Evolutionary conservation across 305 asterid genomes (phyloP), one percentile per base, ranked within the genome.

Genomic region (Ilex paraguariensis): DNA sequence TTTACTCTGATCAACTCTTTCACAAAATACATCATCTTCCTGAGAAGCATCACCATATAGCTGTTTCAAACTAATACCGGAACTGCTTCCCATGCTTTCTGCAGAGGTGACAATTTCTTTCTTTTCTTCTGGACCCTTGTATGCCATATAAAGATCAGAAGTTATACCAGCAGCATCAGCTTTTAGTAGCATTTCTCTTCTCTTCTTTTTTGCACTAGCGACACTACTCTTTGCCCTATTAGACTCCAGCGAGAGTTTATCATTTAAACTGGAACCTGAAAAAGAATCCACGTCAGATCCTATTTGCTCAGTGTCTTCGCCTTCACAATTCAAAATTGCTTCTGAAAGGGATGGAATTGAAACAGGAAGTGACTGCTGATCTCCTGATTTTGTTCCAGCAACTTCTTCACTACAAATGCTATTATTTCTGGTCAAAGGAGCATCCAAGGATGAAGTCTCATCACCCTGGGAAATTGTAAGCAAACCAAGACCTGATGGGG

Each of bases 101-200:
- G 72, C 63, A 61, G 84, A 68, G 48, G 61, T 65, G 31, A 61
- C 64, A 64, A 40, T 56, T 53, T 81, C 94, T 64, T 85, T 88
- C 79, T 78, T 90, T 67, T 86, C 97, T 56, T 86, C 95, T 1
- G 97, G 95, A 52, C 91, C 90, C 76, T 90, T 90, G 64, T 93
- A 90, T 21, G 97, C 98, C 74, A 71, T 80, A 70, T 91, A 91
- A 62, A 84, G 87, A 81, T 88, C 96, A 16, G 94, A 77, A 78
- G 85, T 80, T 30, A 88, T 78, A 60, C 87, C 87, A 15, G 81
- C 82, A 65, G 90, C 91, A 72, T 91, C 95, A 51, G 89, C 87
- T 61, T 80, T 91, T 64, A 72, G 79, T 28, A 56, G 63, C 6
- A 91, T 51, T 4, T 84, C 94, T 56, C 77, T 88, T 31, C 10